Conservation (phyloP, 1,284 basidiomycete genomes). For the Inonotus hispidus region DNA sequence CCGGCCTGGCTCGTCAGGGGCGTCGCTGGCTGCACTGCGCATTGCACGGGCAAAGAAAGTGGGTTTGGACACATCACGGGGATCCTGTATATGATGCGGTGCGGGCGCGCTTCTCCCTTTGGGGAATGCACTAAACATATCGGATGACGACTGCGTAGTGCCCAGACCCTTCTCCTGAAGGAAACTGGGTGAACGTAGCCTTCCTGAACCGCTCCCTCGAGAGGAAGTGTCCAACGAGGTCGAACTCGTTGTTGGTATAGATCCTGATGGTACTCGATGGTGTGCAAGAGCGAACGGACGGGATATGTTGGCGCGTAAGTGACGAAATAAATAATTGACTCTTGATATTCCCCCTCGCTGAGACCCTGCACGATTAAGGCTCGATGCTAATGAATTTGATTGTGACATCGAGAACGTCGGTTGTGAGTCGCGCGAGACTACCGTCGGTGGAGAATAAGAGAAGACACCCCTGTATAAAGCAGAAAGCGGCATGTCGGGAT, state of each 20-base stretch:
- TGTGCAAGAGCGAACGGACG: conserved; percentile 41
- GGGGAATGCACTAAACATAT: not conserved
- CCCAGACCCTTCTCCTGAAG: conserved; percentile 7
- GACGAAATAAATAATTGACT: conserved; percentile 30
- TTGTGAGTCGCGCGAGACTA: conserved; percentile 24
- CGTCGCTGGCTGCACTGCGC: conserved; percentile 8
- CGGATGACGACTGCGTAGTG: not conserved
- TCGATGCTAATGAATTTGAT: conserved; percentile 28
- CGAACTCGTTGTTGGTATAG: conserved; percentile 25
- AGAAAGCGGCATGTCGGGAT: conserved; percentile 69
- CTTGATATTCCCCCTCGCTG: conserved; percentile 28
- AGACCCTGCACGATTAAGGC: conserved; percentile 31
- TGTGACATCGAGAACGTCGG: conserved; percentile 23
- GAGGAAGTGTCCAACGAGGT: not conserved
- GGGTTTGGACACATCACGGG: conserved; percentile 32
- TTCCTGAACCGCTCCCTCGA: not conserved
- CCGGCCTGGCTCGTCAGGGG: conserved; percentile 1
- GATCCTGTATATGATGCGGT: conserved; percentile 17
- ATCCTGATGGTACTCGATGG: conserved; percentile 26
- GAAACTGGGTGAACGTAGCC: not conserved
- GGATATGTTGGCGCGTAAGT: conserved; percentile 34
- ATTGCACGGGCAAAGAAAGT: conserved; percentile 39
- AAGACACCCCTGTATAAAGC: conserved; percentile 47
- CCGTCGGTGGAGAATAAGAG: conserved; percentile 28
- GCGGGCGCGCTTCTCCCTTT: not conserved